phyloP scores from a whole-genome alignment of 1,139 yeast genomes.

The Pichia sp. region DNA sequence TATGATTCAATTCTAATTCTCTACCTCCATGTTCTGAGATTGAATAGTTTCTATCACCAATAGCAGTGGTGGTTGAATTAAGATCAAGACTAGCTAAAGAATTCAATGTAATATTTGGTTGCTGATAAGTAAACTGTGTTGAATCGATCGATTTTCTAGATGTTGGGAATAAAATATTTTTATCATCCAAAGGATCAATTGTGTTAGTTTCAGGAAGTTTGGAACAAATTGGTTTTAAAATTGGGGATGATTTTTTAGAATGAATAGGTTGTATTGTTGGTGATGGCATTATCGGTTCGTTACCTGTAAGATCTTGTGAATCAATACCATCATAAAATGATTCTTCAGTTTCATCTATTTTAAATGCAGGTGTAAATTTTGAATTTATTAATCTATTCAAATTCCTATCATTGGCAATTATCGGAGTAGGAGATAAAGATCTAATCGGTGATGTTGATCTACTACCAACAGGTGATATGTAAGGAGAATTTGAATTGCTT shows the following conservation, averaged over 20 bases:
- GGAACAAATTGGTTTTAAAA: no score
- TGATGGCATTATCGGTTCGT: background rate
- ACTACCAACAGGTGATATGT: constrained; percentile 19
- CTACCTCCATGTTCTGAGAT: background rate
- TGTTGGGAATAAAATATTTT: no score
- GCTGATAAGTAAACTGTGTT: background rate
- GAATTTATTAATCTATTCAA: constrained; percentile 10
- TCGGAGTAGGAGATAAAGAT: constrained; percentile 11
- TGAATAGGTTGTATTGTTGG: background rate
- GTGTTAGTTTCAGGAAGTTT: no score
- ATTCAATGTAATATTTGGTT: background rate
- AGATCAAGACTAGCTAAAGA: background rate
- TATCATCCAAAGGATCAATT: background rate
- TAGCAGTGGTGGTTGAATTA: background rate
- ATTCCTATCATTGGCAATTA: constrained; percentile 10
- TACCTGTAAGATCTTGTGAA: background rate
- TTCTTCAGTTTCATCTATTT: constrained; percentile 1
- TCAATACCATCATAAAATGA: background rate
- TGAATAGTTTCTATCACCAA: background rate
- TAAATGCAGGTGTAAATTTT: constrained; percentile 14
- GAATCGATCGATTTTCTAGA: background rate
- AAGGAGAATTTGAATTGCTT: constrained; percentile 21
- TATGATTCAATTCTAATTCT: background rate
- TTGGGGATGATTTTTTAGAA: background rate
- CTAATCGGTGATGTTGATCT: constrained; percentile 19